phyloP scores from a whole-genome alignment of 345 rosid genomes.

The Arabis alpina region DNA sequence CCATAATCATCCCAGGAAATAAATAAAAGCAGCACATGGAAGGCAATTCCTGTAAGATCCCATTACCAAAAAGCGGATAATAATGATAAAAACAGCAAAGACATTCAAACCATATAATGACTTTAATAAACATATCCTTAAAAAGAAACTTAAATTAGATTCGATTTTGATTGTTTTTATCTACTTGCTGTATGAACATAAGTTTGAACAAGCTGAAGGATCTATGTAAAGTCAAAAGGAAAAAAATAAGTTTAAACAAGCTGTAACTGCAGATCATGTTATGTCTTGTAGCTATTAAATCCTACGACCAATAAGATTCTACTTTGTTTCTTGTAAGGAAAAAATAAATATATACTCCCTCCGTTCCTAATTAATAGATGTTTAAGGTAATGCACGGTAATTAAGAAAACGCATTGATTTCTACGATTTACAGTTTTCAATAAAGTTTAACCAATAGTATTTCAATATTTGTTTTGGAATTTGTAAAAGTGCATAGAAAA shows the following conservation, averaged over 20 bases:
- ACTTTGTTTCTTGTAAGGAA: conserved; percentile 3
- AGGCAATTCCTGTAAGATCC: conserved; percentile 33
- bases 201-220: conserved; percentile 26
- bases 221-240: conserved; percentile 42
- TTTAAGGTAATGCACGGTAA: no score
- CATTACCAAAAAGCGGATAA: conserved; percentile 36
- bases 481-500: no score
- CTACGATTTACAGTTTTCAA: no score
- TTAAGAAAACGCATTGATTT: no score
- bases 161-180: conserved; percentile 40
- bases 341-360: neutral
- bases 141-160: conserved; percentile 22
- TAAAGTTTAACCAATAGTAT: no score
- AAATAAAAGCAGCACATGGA: conserved; percentile 41
- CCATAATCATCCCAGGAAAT: conserved; percentile 30
- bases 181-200: conserved; percentile 36
- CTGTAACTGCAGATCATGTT: conserved; percentile 41
- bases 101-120: conserved; percentile 32
- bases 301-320: conserved; percentile 40
- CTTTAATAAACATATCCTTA: neutral
- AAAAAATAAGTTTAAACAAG: conserved; percentile 18
- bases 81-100: conserved; percentile 40
- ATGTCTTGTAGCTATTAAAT: conserved; percentile 40
- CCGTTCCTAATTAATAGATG: no score
- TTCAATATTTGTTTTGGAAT: no score